A percentile compares a stretch with the other conserved stretches of the same genome.
These are phyloP conservation scores for Beverwykella pulmonaria DNA, from an alignment of 495 filamentous ascomycete genomes.

Conservation along the genomic window DNA sequence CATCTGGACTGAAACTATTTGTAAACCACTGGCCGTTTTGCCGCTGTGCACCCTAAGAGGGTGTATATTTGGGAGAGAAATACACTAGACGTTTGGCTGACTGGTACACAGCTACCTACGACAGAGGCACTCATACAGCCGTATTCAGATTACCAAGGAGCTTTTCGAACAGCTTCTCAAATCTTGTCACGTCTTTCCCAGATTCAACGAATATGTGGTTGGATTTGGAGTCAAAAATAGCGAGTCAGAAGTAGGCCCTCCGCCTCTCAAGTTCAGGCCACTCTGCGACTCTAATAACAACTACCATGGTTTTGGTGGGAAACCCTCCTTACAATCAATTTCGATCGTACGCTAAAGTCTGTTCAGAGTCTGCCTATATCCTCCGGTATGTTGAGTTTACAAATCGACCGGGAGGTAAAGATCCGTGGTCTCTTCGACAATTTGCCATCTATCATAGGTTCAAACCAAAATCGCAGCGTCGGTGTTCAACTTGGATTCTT, in stretches of 20 bases:
- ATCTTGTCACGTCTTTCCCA: conserved; percentile 21
- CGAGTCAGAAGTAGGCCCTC: conserved; percentile 22
- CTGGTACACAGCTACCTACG: conserved; percentile 5
- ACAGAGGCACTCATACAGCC: conserved; percentile 20
- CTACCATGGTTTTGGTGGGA: conserved; percentile 19
- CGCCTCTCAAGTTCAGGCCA: conserved; percentile 20
- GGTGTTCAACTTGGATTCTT: conserved; percentile 25
- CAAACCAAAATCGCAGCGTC: conserved; percentile 6
- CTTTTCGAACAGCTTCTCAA: conserved; percentile 19
- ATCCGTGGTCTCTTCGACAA: conserved; percentile 25
- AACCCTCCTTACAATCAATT: background rate
- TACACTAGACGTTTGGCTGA: background rate
- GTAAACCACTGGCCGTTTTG: no score
- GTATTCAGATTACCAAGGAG: conserved; percentile 17
- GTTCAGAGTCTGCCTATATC: conserved; percentile 20
- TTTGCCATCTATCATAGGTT: conserved; percentile 26
- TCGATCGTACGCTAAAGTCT: background rate
- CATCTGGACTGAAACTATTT: no score
- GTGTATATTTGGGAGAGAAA: background rate
- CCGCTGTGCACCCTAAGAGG: no score
- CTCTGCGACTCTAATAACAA: conserved; percentile 11
- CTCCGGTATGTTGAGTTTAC: conserved; percentile 22
- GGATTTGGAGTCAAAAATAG: conserved; percentile 13
- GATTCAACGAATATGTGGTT: conserved; percentile 21
- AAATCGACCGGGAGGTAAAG: conserved; percentile 13